phyloP scores from a whole-genome alignment of 805 yeast species.

The Teunomyces atbi region DNA sequence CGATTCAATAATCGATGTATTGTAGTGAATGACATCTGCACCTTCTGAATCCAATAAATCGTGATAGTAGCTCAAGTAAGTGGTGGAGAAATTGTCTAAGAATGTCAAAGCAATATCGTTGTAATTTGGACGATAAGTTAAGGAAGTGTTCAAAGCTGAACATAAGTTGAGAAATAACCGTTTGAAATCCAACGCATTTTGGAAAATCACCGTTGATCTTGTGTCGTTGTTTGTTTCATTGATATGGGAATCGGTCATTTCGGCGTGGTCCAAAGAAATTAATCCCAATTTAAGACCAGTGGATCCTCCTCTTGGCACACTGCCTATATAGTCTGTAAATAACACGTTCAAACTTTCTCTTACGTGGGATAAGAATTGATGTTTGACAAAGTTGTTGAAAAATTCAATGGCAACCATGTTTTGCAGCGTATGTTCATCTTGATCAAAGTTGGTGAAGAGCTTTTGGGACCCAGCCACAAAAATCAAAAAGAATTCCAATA shows the following conservation, averaged over 20 bases:
- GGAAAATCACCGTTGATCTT: slow-evolving; percentile 25
- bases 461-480: slow-evolving; percentile 60
- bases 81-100: slow-evolving; percentile 32
- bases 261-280: slow-evolving; percentile 38
- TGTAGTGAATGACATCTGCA: slow-evolving; percentile 10
- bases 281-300: slow-evolving; percentile 24
- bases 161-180: slow-evolving; percentile 48
- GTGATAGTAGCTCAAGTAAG: slow-evolving; percentile 33
- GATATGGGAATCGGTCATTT: slow-evolving; percentile 4
- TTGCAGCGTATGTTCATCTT: slow-evolving; percentile 5
- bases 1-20: slow-evolving; percentile 3
- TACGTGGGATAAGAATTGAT: slow-evolving; percentile 62
- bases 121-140: slow-evolving; percentile 56
- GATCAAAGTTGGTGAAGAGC: slow-evolving; percentile 20
- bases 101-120: slow-evolving; percentile 44
- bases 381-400: slow-evolving; percentile 62
- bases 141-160: slow-evolving; percentile 57
- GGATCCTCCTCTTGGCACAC: slow-evolving; percentile 5
- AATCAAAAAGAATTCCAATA: slow-evolving; percentile 68
- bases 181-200: slow-evolving; percentile 47
- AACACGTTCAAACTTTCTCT: slow-evolving; percentile 52
- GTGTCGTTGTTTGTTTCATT: neutral
- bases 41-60: slow-evolving; percentile 33
- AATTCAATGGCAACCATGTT: slow-evolving; percentile 36
- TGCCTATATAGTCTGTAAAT: slow-evolving; percentile 44